Evolutionary conservation across 495 filamentous ascomycete species (phyloP).

Genomic region (Podospora tetraspora): DNA sequence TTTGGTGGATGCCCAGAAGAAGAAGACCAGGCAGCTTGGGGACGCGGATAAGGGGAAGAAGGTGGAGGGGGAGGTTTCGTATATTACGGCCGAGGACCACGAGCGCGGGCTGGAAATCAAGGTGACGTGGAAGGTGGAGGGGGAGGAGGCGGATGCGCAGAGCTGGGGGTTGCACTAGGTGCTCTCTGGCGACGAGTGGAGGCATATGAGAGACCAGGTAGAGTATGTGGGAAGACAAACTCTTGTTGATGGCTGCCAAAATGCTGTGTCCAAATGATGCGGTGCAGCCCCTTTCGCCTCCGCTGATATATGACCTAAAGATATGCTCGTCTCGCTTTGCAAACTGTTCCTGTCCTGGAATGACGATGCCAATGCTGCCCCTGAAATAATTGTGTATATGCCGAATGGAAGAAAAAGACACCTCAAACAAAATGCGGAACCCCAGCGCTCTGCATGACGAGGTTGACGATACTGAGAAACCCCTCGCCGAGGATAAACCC

Average conservation of each 20-base stretch:
- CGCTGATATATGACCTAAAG: neutral
- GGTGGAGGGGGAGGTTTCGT: slow-evolving; percentile 43
- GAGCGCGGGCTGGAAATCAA: slow-evolving; percentile 44
- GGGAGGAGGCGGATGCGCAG: slow-evolving; percentile 35
- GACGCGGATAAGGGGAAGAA: slow-evolving; percentile 31
- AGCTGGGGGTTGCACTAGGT: slow-evolving; percentile 38
- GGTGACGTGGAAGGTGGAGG: slow-evolving; percentile 37
- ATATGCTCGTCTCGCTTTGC: neutral
- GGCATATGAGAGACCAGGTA: neutral
- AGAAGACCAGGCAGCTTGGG: slow-evolving; percentile 22
- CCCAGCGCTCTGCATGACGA: slow-evolving; percentile 70
- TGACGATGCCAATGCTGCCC: neutral
- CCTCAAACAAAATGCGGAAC: slow-evolving; percentile 64
- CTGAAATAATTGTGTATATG: neutral
- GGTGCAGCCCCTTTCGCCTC: neutral
- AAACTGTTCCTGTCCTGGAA: neutral
- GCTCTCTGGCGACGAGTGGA: neutral
- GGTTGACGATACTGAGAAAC: slow-evolving; percentile 84
- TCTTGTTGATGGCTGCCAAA: neutral
- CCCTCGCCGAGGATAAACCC: slow-evolving; percentile 94
- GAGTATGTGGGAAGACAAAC: neutral
- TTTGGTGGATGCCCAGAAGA: slow-evolving; percentile 32
- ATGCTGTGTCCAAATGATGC: neutral
- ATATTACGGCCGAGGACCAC: slow-evolving; percentile 43
- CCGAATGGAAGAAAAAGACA: neutral